A percentile compares a stretch with the other conserved stretches of the same genome.
Conservation (phyloP, 495 filamentous ascomycete species). For the Aspergillus carlsbadensis region DNA sequence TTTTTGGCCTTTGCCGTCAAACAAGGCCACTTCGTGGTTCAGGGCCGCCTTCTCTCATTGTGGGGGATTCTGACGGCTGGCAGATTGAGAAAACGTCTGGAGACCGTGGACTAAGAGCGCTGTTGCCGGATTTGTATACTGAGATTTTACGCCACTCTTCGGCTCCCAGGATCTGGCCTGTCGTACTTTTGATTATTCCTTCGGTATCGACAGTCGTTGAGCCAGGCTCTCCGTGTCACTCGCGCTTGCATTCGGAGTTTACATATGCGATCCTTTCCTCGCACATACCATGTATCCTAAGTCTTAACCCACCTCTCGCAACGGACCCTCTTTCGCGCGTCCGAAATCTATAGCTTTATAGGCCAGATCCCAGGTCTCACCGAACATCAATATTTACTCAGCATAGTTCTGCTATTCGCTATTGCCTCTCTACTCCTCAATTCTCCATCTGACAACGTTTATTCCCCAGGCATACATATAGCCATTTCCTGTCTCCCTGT, state of each 20-base stretch:
- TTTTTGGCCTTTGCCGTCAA: background rate
- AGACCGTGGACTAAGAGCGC: background rate
- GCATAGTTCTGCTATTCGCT: background rate
- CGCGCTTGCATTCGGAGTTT: slow-evolving; percentile 12
- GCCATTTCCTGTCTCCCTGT: background rate
- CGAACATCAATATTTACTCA: background rate
- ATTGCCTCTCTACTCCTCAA: background rate
- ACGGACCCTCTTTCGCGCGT: slow-evolving; percentile 12
- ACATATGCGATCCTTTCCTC: slow-evolving; percentile 19
- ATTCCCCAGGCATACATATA: slow-evolving; percentile 1
- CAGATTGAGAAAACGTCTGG: background rate
- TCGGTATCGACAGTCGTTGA: background rate
- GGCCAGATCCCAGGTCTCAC: slow-evolving; percentile 10
- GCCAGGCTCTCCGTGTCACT: slow-evolving; percentile 12
- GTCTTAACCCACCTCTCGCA: slow-evolving; percentile 14
- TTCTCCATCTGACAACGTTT: background rate
- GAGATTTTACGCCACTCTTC: background rate
- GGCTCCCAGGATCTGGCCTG: background rate
- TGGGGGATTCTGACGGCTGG: background rate
- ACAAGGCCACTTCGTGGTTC: background rate
- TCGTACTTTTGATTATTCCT: background rate
- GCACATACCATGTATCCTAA: slow-evolving; percentile 18
- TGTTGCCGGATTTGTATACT: slow-evolving; percentile 1
- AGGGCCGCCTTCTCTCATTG: background rate
- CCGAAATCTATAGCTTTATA: slow-evolving; percentile 17